A percentile compares a stretch with the other conserved stretches of the same genome.
Evolutionary conservation across 257 asterid genomes (phyloP).

Genomic region (Salvia miltiorrhiza): DNA sequence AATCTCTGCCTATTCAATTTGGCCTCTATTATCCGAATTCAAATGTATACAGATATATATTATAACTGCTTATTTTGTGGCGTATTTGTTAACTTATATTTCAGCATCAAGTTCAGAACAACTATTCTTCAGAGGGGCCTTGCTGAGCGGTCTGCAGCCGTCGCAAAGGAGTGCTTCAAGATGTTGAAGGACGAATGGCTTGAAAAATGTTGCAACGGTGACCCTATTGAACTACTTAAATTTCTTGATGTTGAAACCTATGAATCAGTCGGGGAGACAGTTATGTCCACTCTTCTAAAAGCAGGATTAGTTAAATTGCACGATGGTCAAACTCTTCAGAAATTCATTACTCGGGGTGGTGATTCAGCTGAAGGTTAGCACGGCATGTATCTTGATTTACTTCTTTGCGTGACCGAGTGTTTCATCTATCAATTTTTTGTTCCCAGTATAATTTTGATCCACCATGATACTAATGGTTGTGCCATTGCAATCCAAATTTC

Average conservation of each 20-base stretch:
- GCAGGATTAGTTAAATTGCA: constrained; percentile 63
- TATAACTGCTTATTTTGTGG: constrained; percentile 1
- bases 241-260: constrained; percentile 97
- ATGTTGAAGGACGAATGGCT: constrained; percentile 95
- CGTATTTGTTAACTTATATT: constrained; percentile 20
- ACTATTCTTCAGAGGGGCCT: constrained; percentile 89
- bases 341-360: constrained; percentile 35
- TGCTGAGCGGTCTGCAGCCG: constrained; percentile 79
- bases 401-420: neutral
- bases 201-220: constrained; percentile 69
- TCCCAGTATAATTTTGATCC: neutral
- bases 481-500: constrained; percentile 9
- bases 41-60: neutral
- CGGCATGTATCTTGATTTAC: constrained; percentile 12
- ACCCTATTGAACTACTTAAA: constrained; percentile 68
- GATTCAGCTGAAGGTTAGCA: constrained; percentile 62
- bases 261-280: constrained; percentile 82
- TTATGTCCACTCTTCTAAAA: constrained; percentile 57
- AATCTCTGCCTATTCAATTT: neutral
- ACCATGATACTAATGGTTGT: constrained; percentile 6
- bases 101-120: constrained; percentile 90
- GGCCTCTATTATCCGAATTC: neutral
- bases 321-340: constrained; percentile 59
- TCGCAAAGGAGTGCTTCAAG: constrained; percentile 72
- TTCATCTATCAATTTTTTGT: neutral